Conservation (phyloP, 192 early-diverging fungal species). For the Spizellomyces sp. region DNA sequence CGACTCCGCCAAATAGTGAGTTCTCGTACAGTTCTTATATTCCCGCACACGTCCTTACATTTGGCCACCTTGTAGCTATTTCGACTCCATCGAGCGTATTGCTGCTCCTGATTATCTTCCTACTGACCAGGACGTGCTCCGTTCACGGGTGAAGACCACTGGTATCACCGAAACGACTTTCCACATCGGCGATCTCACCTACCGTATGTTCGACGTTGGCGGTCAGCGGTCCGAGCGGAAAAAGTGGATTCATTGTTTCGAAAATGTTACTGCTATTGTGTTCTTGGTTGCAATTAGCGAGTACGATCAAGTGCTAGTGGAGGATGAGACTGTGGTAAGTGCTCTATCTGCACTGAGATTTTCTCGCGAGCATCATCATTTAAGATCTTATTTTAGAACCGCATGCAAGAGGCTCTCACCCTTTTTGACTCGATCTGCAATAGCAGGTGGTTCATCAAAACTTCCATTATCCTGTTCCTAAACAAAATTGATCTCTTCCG, state of each 20-base stretch:
- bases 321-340: constrained; percentile 90
- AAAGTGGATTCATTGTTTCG: constrained; percentile 99
- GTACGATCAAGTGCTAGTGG: constrained; percentile 94
- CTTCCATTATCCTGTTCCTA: constrained; percentile 97
- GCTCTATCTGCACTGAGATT: constrained; percentile 4
- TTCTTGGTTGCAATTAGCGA: constrained; percentile 95
- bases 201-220: constrained; percentile 97
- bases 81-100: constrained; percentile 92
- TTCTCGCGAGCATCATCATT: background rate
- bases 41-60: background rate
- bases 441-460: constrained; percentile 94
- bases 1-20: constrained; percentile 93
- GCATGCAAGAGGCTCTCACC: constrained; percentile 94
- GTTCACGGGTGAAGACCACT: constrained; percentile 96
- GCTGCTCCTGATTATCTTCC: constrained; percentile 78
- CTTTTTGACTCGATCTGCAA: constrained; percentile 99
- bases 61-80: constrained; percentile 65
- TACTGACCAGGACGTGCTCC: constrained; percentile 94
- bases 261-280: constrained; percentile 93
- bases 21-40: background rate
- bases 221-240: constrained; percentile 98
- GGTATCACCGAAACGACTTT: constrained; percentile 97
- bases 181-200: constrained; percentile 87
- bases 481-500: constrained; percentile 98
- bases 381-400: constrained; percentile 58